A percentile compares a stretch with the other conserved stretches of the same genome.
These are phyloP conservation scores for Pulveroboletus sp. DNA, from an alignment of 768 basidiomycete species.

Conservation along the genomic window DNA sequence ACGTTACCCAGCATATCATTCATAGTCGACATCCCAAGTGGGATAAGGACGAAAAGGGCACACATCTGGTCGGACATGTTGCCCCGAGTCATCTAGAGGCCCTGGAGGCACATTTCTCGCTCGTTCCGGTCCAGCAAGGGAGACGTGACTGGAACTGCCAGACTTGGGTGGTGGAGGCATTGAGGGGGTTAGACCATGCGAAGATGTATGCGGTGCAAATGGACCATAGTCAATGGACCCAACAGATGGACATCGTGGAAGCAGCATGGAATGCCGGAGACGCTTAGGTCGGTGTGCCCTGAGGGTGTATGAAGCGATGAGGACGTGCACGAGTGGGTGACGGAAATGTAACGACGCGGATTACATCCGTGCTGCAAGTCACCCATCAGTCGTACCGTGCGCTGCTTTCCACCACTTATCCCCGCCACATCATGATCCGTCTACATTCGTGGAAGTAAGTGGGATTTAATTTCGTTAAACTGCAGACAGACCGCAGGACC, in stretches of 20 bases:
- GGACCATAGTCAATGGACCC: constrained; percentile 6
- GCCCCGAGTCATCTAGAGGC: background rate
- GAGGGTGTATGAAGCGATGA: background rate
- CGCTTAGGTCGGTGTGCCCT: background rate
- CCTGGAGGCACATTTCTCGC: constrained; percentile 9
- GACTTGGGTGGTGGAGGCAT: constrained; percentile 17
- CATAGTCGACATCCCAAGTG: constrained; percentile 12
- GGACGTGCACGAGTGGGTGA: background rate
- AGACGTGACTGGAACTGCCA: constrained; percentile 11
- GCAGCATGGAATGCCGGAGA: constrained; percentile 6
- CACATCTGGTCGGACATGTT: constrained; percentile 11
- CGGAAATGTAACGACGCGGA: background rate
- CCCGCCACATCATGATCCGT: no score
- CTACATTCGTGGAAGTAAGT: no score
- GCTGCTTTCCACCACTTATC: background rate
- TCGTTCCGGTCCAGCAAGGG: constrained; percentile 10
- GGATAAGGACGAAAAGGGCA: constrained; percentile 12
- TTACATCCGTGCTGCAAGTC: background rate
- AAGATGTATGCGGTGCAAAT: constrained; percentile 17
- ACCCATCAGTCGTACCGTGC: background rate
- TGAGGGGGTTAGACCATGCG: constrained; percentile 10
- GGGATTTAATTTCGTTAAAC: no score
- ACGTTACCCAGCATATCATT: constrained; percentile 12
- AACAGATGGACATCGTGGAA: constrained; percentile 17
- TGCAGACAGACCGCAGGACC: no score